Percentiles rank a stretch among this genome's conserved stretches.
Conservation (phyloP, 129 eudicot genomes). For the Arctium lappa region DNA sequence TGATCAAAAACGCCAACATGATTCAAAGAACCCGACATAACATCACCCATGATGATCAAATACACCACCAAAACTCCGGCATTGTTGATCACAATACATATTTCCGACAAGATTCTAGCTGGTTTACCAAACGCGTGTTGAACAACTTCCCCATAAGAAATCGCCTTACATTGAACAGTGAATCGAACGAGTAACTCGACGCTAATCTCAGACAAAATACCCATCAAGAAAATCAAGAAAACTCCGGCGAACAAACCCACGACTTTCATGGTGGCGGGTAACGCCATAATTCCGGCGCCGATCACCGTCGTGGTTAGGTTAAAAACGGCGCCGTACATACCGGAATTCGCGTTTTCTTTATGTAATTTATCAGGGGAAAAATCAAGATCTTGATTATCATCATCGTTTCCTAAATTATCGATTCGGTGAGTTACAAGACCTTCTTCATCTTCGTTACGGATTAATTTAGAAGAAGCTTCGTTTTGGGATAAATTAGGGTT, state of each 20-base stretch:
- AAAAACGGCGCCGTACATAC: constrained; percentile 70
- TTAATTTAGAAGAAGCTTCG: constrained; percentile 13
- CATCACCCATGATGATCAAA: constrained; percentile 87
- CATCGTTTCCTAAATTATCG: constrained; percentile 19
- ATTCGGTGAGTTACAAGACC: constrained; percentile 26
- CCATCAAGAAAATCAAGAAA: constrained; percentile 61
- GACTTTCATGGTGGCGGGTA: constrained; percentile 93
- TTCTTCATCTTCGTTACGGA: constrained; percentile 23
- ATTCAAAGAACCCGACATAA: constrained; percentile 78
- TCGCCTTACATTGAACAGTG: constrained; percentile 67
- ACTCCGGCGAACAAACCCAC: constrained; percentile 64
- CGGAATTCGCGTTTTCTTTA: constrained; percentile 40
- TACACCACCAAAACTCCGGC: constrained; percentile 82
- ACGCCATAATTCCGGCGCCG: constrained; percentile 98
- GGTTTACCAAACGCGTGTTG: constrained; percentile 70
- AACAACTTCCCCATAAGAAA: constrained; percentile 83
- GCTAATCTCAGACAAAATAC: constrained; percentile 73
- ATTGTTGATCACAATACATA: constrained; percentile 72
- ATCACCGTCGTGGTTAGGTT: constrained; percentile 76
- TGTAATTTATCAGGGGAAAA: constrained; percentile 51
- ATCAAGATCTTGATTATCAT: constrained; percentile 34
- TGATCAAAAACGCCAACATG: constrained; percentile 88
- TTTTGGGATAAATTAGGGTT: constrained; percentile 12
- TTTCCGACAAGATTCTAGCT: constrained; percentile 64
- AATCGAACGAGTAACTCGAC: constrained; percentile 67